Base-by-base conservation (phyloP, 805 yeast species). In the Candida methanosorbosa region DNA sequence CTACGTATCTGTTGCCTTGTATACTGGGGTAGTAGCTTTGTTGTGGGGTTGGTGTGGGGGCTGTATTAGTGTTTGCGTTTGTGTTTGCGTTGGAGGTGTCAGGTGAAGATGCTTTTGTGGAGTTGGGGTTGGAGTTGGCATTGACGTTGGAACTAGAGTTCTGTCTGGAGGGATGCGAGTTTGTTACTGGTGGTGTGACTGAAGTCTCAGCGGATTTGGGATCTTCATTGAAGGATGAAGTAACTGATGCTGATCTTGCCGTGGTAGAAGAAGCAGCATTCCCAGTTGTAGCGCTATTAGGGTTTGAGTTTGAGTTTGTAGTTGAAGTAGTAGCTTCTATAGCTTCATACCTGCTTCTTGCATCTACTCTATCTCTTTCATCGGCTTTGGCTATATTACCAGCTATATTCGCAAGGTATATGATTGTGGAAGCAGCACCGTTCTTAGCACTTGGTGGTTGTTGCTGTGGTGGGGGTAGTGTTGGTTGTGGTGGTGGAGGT, bases 351-450 rank as follows among this genome's bases (percentile, higher is more conserved):
- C 66, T 62, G 32, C 61, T 63, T 35, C 66, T 52, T 1, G 73
- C 82, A 50, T 68, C 72, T 26, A 74, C 72, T 27, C 72, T 59
- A 46, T 78, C 84, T 41, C 82, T 59, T 41, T 69, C 77, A 47
- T 77, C 85, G 3, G 81, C 79, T 39, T 70, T 65, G 4, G 87
- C 83, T 15, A 80, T 77, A 9, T 80, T 71, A 0, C 87, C 90
- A 1, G 90, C 92, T 0, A 87, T 84, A 43, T 78, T 77, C 5
- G 92, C 90, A 17, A 82, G 53, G 50, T 77, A 82, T 20, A 75
- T 79, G 41, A 82, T 59, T 0, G 90, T 84, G 7, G 82, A 46
- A 32, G 35, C 81, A 3, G 19, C 14, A 23, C 24, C 16, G 64
- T 63, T 1, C 69, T 26, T 22, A 6, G 20, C 23, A 28, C 14